Base-by-base conservation (phyloP, 371 early-diverging fungal species). In the Zopfochytrium polystomum region DNA sequence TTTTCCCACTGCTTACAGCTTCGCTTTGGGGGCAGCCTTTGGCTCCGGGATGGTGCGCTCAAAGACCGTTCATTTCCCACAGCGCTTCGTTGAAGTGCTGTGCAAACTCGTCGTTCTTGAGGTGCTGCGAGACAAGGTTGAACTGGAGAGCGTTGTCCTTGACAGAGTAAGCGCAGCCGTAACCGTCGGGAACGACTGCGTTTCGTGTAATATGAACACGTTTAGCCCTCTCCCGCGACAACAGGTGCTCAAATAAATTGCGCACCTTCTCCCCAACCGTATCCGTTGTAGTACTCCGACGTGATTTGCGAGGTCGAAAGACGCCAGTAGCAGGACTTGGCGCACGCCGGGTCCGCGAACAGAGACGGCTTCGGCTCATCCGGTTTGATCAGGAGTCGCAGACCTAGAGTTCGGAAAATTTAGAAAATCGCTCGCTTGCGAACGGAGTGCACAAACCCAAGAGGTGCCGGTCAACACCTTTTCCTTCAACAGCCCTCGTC, bases 171-270 rank as follows among this genome's bases (percentile, higher is more conserved):
- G 96, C 95, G 65, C 87, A 71, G 48, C 62, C 95, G 71, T 88
- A 96, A 7, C 97, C 97, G 74, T 92, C 91, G 32, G 90, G 86
- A n/a, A 92, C 90, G 34, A 97, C 96, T 71, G 87, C 88, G 58
- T 91, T 90, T 90, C 91, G 93, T 18, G 92, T 92, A 63, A 90
- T 92, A 49, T 85, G n/a, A n/a, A n/a, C n/a, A n/a, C n/a, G n/a
- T n/a, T n/a, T n/a, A n/a, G n/a, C n/a, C n/a, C n/a, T n/a, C n/a
- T n/a, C n/a, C n/a, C n/a, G n/a, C n/a, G n/a, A n/a, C n/a, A n/a
- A n/a, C n/a, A n/a, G n/a, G n/a, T n/a, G n/a, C n/a, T n/a, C n/a
- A n/a, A n/a, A n/a, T n/a, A n/a, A n/a, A 48, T 11, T 13, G 30
- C 13, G 27, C 11, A 22, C 48, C 44, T 3, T 20, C 26, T 42